phyloP scores from a whole-genome alignment of 169 alveolate genomes.

The Cryptosporidium parvum region DNA sequence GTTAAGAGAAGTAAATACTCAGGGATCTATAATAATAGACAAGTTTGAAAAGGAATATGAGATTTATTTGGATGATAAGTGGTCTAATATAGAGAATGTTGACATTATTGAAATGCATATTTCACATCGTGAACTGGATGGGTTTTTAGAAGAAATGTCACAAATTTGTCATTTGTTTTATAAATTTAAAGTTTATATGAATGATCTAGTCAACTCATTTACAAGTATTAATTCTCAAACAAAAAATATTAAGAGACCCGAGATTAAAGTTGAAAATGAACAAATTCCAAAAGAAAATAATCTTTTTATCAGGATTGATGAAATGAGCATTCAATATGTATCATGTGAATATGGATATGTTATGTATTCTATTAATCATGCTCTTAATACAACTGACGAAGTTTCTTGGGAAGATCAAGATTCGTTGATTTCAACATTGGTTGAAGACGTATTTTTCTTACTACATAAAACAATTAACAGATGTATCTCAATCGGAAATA shows the following conservation, averaged over 20 bases:
- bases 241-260: background rate
- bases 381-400: slow-evolving; percentile 55
- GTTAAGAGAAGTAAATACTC: slow-evolving; percentile 37
- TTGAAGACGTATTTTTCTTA: slow-evolving; percentile 56
- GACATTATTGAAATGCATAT: slow-evolving; percentile 36
- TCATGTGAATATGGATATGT: slow-evolving; percentile 69
- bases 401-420: slow-evolving; percentile 64
- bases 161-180: slow-evolving; percentile 25
- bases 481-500: slow-evolving; percentile 57
- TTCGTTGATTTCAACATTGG: slow-evolving; percentile 54
- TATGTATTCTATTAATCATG: slow-evolving; percentile 52
- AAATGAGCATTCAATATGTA: slow-evolving; percentile 56
- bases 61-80: slow-evolving; percentile 36
- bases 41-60: slow-evolving; percentile 53
- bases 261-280: background rate
- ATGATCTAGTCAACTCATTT: slow-evolving; percentile 24
- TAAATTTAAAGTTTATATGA: slow-evolving; percentile 63
- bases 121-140: slow-evolving; percentile 64
- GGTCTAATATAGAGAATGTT: slow-evolving; percentile 29
- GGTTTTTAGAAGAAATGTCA: slow-evolving; percentile 56
- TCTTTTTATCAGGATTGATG: slow-evolving; percentile 28
- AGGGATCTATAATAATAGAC: slow-evolving; percentile 40
- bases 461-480: slow-evolving; percentile 60
- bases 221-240: slow-evolving; percentile 6
- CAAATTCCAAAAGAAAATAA: background rate